Evolutionary conservation across 106 monocot genomes (phyloP).

Genomic region (Phalaenopsis aphrodite): DNA sequence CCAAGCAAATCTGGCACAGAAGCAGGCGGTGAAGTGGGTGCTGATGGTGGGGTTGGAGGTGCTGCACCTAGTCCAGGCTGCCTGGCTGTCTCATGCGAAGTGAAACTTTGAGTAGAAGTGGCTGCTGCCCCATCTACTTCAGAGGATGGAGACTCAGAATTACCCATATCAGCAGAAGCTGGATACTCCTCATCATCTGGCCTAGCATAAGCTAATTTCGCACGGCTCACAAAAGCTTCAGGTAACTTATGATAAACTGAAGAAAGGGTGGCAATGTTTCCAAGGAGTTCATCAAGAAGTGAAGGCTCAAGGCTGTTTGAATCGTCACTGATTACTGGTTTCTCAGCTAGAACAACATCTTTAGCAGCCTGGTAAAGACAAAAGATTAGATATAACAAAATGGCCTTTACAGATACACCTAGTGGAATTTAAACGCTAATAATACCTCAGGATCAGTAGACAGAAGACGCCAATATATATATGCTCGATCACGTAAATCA

Average conservation of each 20-base stretch:
- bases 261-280: slow-evolving; percentile 93
- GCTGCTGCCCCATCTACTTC: slow-evolving; percentile 40
- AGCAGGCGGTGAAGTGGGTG: slow-evolving; percentile 36
- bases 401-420: not conserved
- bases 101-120: slow-evolving; percentile 28
- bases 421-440: not conserved
- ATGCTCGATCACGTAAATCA: slow-evolving; percentile 93
- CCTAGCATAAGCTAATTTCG: slow-evolving; percentile 46
- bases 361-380: slow-evolving; percentile 74
- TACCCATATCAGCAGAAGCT: slow-evolving; percentile 52
- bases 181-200: slow-evolving; percentile 77
- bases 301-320: slow-evolving; percentile 85
- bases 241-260: slow-evolving; percentile 98
- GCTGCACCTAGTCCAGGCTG: slow-evolving; percentile 29
- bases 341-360: slow-evolving; percentile 97
- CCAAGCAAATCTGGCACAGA: slow-evolving; percentile 91
- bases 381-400: not conserved
- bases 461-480: slow-evolving; percentile 99
- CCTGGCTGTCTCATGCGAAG: slow-evolving; percentile 24
- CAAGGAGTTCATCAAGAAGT: slow-evolving; percentile 95
- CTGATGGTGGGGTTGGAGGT: slow-evolving; percentile 14
- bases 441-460: slow-evolving; percentile 99
- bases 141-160: slow-evolving; percentile 85
- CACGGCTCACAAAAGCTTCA: slow-evolving; percentile 87
- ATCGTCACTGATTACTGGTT: slow-evolving; percentile 98